phyloP scores from a whole-genome alignment of 192 early-diverging fungal species.

The Backusella macrospora region DNA sequence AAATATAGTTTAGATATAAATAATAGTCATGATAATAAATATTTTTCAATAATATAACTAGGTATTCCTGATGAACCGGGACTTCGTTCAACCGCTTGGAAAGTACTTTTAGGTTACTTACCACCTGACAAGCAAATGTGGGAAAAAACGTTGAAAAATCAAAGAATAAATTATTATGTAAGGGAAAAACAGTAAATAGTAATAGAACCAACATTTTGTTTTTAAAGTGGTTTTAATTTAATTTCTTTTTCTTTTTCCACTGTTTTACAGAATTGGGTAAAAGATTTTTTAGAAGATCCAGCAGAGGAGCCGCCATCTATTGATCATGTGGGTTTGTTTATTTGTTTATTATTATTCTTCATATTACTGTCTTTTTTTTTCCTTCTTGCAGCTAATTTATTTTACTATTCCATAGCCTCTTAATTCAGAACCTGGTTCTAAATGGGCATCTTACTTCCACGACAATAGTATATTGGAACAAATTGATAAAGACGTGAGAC shows the following conservation, averaged over 20 bases:
- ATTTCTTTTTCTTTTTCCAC: background rate
- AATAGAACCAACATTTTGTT: background rate
- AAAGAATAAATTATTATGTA: conserved; percentile 66
- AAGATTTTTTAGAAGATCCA: conserved; percentile 64
- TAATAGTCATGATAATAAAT: conserved; percentile 1
- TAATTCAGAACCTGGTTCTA: conserved; percentile 47
- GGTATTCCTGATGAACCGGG: conserved; percentile 71
- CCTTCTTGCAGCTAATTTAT: background rate
- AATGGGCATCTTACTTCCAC: conserved; percentile 54
- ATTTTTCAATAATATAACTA: conserved; percentile 19
- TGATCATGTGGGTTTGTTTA: conserved; percentile 41
- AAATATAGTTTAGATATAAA: background rate
- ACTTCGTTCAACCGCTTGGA: conserved; percentile 66
- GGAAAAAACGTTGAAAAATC: conserved; percentile 45
- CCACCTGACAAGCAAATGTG: conserved; percentile 67
- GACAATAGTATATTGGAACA: conserved; percentile 66
- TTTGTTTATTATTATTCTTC: conserved; percentile 12
- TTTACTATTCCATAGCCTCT: background rate
- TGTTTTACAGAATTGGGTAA: conserved; percentile 48
- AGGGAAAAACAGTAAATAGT: background rate
- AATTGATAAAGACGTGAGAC: conserved; percentile 74
- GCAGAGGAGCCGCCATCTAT: conserved; percentile 44
- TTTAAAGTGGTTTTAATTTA: too few species aligned
- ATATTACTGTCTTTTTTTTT: conserved; percentile 4
- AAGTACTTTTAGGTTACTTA: conserved; percentile 69